Percentiles rank a stretch among this genome's conserved stretches.
Evolutionary conservation across 306 rosid species (phyloP).

Genomic region (Ochetophila trinervis): DNA sequence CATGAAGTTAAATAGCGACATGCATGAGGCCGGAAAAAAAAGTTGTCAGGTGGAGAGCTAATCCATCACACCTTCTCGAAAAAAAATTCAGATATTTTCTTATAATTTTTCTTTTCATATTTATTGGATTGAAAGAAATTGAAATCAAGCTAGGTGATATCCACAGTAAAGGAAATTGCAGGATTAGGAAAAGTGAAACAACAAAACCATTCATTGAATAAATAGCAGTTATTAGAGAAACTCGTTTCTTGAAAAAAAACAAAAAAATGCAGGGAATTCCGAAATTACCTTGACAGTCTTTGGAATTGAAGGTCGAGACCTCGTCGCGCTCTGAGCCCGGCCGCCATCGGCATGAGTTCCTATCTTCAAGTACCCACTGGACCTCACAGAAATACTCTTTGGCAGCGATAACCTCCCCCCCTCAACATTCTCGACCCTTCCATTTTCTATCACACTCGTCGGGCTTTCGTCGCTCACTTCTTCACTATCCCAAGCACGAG

Average conservation of each 20-base stretch:
- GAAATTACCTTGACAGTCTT: slow-evolving; percentile 56
- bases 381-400: slow-evolving; percentile 89
- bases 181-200: too few relatives aligned
- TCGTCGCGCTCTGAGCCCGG: slow-evolving; percentile 44
- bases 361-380: slow-evolving; percentile 70
- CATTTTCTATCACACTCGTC: slow-evolving; percentile 54
- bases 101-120: too few relatives aligned
- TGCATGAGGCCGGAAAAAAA: too few relatives aligned
- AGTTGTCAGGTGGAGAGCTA: too few relatives aligned
- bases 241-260: background rate
- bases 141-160: too few relatives aligned
- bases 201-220: too few relatives aligned
- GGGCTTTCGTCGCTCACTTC: slow-evolving; percentile 56
- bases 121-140: too few relatives aligned
- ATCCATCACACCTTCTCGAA: too few relatives aligned
- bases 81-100: too few relatives aligned
- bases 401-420: slow-evolving; percentile 71
- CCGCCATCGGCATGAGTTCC: slow-evolving; percentile 36
- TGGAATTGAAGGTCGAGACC: slow-evolving; percentile 46
- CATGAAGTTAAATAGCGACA: too few relatives aligned
- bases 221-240: too few relatives aligned
- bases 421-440: slow-evolving; percentile 40
- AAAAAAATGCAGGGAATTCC: background rate
- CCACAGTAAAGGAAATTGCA: too few relatives aligned
- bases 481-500: background rate